phyloP scores from a whole-genome alignment of 2,329 filamentous ascomycete genomes.

The Beauveria sp. region DNA sequence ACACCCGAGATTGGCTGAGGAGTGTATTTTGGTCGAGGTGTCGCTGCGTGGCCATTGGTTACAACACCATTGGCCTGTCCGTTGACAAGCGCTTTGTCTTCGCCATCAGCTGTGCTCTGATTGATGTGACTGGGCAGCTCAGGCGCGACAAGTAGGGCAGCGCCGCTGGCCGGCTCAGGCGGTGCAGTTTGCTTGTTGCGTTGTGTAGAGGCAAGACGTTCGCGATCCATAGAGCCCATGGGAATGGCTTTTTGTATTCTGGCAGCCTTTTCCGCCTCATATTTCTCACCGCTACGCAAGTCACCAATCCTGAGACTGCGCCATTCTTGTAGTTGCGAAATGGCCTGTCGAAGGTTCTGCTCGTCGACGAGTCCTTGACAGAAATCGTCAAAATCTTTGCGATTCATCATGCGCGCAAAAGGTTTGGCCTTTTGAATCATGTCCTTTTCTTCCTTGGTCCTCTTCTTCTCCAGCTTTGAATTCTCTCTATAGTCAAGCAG shows the following conservation, averaged over 20 bases:
- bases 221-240: slow-evolving; percentile 78
- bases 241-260: slow-evolving; percentile 63
- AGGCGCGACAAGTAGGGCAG: slow-evolving; percentile 68
- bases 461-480: slow-evolving; percentile 81
- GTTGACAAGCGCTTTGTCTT: slow-evolving; percentile 46
- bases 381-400: slow-evolving; percentile 79
- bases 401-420: slow-evolving; percentile 94
- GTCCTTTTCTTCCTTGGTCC: slow-evolving; percentile 91
- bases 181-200: slow-evolving; percentile 59
- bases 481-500: slow-evolving; percentile 92
- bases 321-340: slow-evolving; percentile 90
- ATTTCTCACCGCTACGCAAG: slow-evolving; percentile 80
- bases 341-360: slow-evolving; percentile 82
- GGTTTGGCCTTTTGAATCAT: slow-evolving; percentile 90
- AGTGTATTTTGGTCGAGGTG: slow-evolving; percentile 42
- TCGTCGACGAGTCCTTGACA: slow-evolving; percentile 83
- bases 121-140: slow-evolving; percentile 56
- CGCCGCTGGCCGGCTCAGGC: slow-evolving; percentile 65
- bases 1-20: slow-evolving; percentile 53
- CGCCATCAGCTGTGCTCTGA: slow-evolving; percentile 33
- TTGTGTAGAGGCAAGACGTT: slow-evolving; percentile 62
- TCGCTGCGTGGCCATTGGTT: slow-evolving; percentile 26
- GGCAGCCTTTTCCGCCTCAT: slow-evolving; percentile 77
- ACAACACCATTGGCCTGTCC: slow-evolving; percentile 35
- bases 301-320: slow-evolving; percentile 76